Evolutionary conservation across 169 alveolate genomes (phyloP).

Genomic region (Cryptosporidium xiaoi): DNA sequence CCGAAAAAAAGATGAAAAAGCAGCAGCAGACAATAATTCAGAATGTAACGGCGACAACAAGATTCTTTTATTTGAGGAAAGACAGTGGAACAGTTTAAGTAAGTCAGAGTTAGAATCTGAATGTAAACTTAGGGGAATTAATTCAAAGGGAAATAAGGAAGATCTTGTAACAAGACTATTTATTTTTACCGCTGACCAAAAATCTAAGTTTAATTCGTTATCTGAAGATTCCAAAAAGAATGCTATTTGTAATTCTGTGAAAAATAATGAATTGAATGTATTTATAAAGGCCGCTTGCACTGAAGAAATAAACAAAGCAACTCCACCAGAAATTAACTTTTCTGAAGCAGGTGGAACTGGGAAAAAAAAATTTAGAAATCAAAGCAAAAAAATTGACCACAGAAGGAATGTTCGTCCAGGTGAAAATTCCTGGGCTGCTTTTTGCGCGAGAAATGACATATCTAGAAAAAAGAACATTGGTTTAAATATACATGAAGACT

Average conservation of each 20-base stretch:
- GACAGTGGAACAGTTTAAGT: slow-evolving; percentile 71
- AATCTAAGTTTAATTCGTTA: slow-evolving; percentile 19
- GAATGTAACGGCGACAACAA: neutral
- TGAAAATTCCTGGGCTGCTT: slow-evolving; percentile 73
- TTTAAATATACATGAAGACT: slow-evolving; percentile 5
- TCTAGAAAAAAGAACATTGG: slow-evolving; percentile 19
- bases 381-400: slow-evolving; percentile 25
- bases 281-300: slow-evolving; percentile 2
- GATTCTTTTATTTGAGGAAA: slow-evolving; percentile 36
- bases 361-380: slow-evolving; percentile 38
- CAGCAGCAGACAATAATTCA: neutral
- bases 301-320: neutral
- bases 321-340: slow-evolving; percentile 64
- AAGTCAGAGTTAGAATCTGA: slow-evolving; percentile 58
- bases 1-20: neutral
- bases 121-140: slow-evolving; percentile 50
- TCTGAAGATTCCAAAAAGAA: neutral
- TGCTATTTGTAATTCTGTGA: neutral
- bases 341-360: slow-evolving; percentile 68
- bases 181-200: slow-evolving; percentile 66
- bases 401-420: slow-evolving; percentile 35
- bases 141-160: slow-evolving; percentile 58
- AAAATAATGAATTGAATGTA: neutral
- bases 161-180: slow-evolving; percentile 60
- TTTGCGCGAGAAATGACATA: slow-evolving; percentile 65